Percentiles rank a stretch among this genome's conserved stretches.
Evolutionary conservation across 257 asterid species (phyloP).

Genomic region (Nicotiana undulata): DNA sequence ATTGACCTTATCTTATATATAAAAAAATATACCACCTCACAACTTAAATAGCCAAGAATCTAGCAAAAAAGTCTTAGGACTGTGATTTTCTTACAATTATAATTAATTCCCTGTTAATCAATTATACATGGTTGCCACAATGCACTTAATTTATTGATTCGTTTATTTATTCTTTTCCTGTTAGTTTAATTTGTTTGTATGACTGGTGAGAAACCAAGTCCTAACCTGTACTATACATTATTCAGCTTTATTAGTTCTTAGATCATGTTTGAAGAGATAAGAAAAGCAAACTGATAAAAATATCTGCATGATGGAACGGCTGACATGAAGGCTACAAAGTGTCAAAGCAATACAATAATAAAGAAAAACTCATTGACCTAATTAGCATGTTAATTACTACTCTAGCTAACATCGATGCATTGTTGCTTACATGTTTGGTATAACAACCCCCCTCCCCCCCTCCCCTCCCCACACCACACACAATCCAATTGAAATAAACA

Average conservation of each 20-base stretch:
- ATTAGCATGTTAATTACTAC: not conserved
- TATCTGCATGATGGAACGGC: slow-evolving; percentile 2
- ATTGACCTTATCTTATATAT: not conserved
- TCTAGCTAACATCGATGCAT: not conserved
- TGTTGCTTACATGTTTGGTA: slow-evolving; percentile 5
- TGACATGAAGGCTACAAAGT: not conserved
- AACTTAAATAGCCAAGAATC: slow-evolving; percentile 3
- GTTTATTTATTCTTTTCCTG: not conserved
- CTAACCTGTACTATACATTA: not conserved
- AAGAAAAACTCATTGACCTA: not conserved
- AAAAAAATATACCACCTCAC: not conserved
- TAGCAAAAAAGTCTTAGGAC: not conserved
- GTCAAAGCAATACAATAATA: not conserved
- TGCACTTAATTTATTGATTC: not conserved
- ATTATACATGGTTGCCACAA: slow-evolving; percentile 4
- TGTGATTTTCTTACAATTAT: not conserved
- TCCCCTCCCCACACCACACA: not conserved
- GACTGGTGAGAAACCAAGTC: slow-evolving; percentile 6
- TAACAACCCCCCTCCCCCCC: not conserved
- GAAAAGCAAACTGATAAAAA: not conserved
- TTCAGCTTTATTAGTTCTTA: not conserved
- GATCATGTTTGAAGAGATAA: slow-evolving; percentile 2
- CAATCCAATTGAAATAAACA: not conserved
- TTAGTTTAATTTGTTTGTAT: not conserved
- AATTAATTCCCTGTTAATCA: not conserved